phyloP scores from a whole-genome alignment of 2,329 filamentous ascomycete genomes.

The Lecanicillium sp. region DNA sequence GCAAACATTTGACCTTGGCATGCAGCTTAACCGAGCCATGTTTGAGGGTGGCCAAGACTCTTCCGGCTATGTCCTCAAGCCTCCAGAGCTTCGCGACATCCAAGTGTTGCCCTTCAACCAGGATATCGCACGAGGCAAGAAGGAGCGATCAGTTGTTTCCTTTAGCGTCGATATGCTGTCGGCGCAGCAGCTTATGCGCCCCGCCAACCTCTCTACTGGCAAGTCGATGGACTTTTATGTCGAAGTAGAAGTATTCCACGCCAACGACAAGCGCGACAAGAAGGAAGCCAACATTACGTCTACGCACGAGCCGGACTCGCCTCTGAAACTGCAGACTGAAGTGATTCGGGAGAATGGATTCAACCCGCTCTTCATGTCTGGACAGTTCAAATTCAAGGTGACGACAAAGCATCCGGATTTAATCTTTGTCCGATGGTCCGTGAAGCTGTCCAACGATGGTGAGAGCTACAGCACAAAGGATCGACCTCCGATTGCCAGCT shows the following conservation, averaged over 20 bases:
- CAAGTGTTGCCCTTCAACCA: slow-evolving; percentile 45
- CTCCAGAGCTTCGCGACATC: slow-evolving; percentile 70
- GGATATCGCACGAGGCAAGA: slow-evolving; percentile 50
- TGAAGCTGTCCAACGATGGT: slow-evolving; percentile 78
- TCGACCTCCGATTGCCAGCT: slow-evolving; percentile 66
- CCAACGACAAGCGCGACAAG: slow-evolving; percentile 88
- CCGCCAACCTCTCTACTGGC: slow-evolving; percentile 61
- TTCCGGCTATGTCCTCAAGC: slow-evolving; percentile 90
- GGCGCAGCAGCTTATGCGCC: slow-evolving; percentile 86
- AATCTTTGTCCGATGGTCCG: slow-evolving; percentile 87
- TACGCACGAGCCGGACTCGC: slow-evolving; percentile 39
- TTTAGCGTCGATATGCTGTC: slow-evolving; percentile 88
- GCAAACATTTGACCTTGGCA: slow-evolving; percentile 93
- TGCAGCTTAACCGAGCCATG: slow-evolving; percentile 97
- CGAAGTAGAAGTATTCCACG: slow-evolving; percentile 89
- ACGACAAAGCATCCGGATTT: slow-evolving; percentile 93
- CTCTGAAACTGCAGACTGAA: slow-evolving; percentile 69
- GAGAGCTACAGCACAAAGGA: slow-evolving; percentile 53
- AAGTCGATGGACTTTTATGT: slow-evolving; percentile 84
- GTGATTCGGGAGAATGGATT: slow-evolving; percentile 86
- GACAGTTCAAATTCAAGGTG: slow-evolving; percentile 69
- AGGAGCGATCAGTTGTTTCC: slow-evolving; percentile 71
- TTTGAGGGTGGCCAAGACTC: slow-evolving; percentile 82
- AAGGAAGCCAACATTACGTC: slow-evolving; percentile 59
- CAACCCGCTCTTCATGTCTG: slow-evolving; percentile 73